Evolutionary conservation across 2,329 filamentous ascomycete genomes (phyloP).

Genomic region (Verruconis gallopava): DNA sequence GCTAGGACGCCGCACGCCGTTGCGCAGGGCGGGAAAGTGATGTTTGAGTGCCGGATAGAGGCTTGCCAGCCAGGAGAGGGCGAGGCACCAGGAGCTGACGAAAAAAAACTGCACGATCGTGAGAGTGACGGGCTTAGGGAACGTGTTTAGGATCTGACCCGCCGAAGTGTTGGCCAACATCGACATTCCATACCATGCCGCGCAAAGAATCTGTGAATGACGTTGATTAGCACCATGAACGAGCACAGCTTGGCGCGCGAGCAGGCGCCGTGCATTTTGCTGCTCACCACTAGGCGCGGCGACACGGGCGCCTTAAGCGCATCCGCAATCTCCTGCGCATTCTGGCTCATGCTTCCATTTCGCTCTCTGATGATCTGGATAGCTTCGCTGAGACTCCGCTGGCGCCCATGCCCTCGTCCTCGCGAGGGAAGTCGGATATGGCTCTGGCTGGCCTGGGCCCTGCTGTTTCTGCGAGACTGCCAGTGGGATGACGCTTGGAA

Average conservation of each 20-base stretch:
- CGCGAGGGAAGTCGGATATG: slow-evolving; percentile 2
- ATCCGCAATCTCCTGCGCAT: slow-evolving; percentile 85
- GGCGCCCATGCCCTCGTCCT: slow-evolving; percentile 45
- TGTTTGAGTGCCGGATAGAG: slow-evolving; percentile 58
- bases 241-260: no score
- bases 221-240: slow-evolving; percentile 17
- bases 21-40: slow-evolving; percentile 63
- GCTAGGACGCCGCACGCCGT: slow-evolving; percentile 71
- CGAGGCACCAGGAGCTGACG: slow-evolving; percentile 75
- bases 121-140: slow-evolving; percentile 80
- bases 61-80: slow-evolving; percentile 63
- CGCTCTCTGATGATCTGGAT: slow-evolving; percentile 68
- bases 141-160: slow-evolving; percentile 87
- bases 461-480: slow-evolving; percentile 45
- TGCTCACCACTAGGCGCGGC: slow-evolving; percentile 66
- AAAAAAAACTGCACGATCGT: slow-evolving; percentile 90
- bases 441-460: slow-evolving; percentile 11
- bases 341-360: slow-evolving; percentile 78
- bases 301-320: slow-evolving; percentile 84
- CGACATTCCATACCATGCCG: slow-evolving; percentile 89
- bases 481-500: slow-evolving; percentile 40
- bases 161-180: slow-evolving; percentile 95
- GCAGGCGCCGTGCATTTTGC: no score
- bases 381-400: slow-evolving; percentile 85
- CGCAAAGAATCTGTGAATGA: slow-evolving; percentile 56